Percentiles rank a stretch among this genome's conserved stretches.
These are phyloP conservation scores for Leccinellum rugosiceps DNA, from an alignment of 768 basidiomycete genomes.

Conservation along the genomic window DNA sequence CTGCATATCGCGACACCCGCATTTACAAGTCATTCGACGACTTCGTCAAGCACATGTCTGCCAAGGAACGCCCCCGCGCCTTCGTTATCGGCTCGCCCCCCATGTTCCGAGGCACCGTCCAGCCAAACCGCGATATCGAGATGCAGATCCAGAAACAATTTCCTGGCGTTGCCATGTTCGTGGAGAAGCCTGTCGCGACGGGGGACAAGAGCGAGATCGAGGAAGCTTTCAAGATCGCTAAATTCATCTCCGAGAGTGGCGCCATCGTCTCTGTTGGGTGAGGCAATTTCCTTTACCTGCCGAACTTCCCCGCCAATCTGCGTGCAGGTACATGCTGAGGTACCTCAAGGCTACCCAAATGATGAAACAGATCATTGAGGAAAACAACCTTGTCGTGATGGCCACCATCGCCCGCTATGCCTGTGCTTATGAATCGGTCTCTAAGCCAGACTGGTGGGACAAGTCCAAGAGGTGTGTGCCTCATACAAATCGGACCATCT, in stretches of 20 bases:
- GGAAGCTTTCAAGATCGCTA: slow-evolving; percentile 69
- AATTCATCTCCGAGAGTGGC: slow-evolving; percentile 62
- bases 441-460: slow-evolving; percentile 91
- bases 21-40: slow-evolving; percentile 84
- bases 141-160: slow-evolving; percentile 82
- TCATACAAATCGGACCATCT: not conserved
- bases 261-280: slow-evolving; percentile 89
- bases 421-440: slow-evolving; percentile 76
- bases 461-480: slow-evolving; percentile 76
- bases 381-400: slow-evolving; percentile 95
- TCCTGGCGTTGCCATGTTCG: slow-evolving; percentile 84
- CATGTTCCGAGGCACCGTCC: slow-evolving; percentile 81
- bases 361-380: slow-evolving; percentile 95
- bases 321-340: slow-evolving; percentile 81
- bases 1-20: slow-evolving; percentile 87
- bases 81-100: slow-evolving; percentile 92
- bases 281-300: slow-evolving; percentile 21
- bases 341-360: slow-evolving; percentile 92
- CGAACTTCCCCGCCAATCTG: not conserved
- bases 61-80: slow-evolving; percentile 69
- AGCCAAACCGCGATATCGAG: slow-evolving; percentile 81
- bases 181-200: slow-evolving; percentile 91
- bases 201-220: slow-evolving; percentile 66
- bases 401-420: slow-evolving; percentile 94
- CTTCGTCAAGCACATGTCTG: slow-evolving; percentile 67